A percentile compares a stretch with the other conserved stretches of the same genome.
These are phyloP conservation scores for Pleurotus djamor DNA, from an alignment of 768 basidiomycete species.

Conservation along the genomic window DNA sequence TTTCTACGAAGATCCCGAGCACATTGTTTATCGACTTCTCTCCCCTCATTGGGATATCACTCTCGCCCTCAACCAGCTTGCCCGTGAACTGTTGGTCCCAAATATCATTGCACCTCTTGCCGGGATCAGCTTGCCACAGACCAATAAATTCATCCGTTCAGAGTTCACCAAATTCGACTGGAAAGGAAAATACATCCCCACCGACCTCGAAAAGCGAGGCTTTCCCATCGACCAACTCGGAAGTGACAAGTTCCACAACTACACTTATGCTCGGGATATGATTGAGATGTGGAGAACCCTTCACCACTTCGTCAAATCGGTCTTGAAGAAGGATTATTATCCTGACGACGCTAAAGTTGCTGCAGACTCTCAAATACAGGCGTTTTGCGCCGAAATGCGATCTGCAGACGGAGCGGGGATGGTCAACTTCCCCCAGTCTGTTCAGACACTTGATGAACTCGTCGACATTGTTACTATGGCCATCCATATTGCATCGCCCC, in stretches of 20 bases:
- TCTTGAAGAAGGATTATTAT: constrained; percentile 14
- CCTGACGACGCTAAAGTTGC: constrained; percentile 18
- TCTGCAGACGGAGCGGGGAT: constrained; percentile 14
- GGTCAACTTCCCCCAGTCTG: constrained; percentile 17
- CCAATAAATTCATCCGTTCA: constrained; percentile 15
- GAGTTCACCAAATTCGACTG: constrained; percentile 22
- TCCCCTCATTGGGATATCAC: constrained; percentile 26
- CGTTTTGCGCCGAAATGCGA: constrained; percentile 21
- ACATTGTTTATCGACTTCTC: constrained; percentile 22
- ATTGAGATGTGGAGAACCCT: constrained; percentile 22
- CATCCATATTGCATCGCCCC: constrained; percentile 27
- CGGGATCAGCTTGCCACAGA: constrained; percentile 14
- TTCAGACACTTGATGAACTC: constrained; percentile 20
- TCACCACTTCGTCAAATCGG: constrained; percentile 18
- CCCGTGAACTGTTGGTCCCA: constrained; percentile 22
- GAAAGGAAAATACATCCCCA: constrained; percentile 21
- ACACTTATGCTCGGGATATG: constrained; percentile 23
- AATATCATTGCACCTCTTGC: constrained; percentile 17
- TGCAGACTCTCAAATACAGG: constrained; percentile 14
- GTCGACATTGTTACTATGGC: constrained; percentile 27
- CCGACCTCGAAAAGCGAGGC: constrained; percentile 22
- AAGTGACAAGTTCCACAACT: constrained; percentile 24
- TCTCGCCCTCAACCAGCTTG: constrained; percentile 22
- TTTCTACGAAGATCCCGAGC: constrained; percentile 15
- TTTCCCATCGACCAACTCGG: constrained; percentile 22